Conservation (phyloP, 768 basidiomycete genomes). For the Butyriboletus loyo region DNA sequence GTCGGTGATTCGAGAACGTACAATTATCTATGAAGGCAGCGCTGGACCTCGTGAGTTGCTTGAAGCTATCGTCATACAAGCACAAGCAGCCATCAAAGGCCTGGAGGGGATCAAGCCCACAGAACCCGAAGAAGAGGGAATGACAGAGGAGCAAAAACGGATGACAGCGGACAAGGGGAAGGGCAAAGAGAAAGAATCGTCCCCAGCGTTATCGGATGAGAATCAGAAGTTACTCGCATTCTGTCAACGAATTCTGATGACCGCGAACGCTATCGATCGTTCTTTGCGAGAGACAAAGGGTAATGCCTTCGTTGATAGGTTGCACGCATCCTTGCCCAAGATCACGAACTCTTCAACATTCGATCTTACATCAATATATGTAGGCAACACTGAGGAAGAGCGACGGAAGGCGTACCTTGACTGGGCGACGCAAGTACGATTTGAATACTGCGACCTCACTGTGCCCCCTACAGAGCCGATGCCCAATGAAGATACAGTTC, state of each 20-base stretch:
- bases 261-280: slow-evolving; percentile 82
- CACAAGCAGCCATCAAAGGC: slow-evolving; percentile 87
- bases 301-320: slow-evolving; percentile 74
- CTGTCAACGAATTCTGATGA: slow-evolving; percentile 81
- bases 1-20: slow-evolving; percentile 68
- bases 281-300: slow-evolving; percentile 90
- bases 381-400: slow-evolving; percentile 63
- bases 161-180: slow-evolving; percentile 72
- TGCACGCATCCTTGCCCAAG: slow-evolving; percentile 74
- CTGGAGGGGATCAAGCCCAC: slow-evolving; percentile 60
- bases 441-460: slow-evolving; percentile 89
- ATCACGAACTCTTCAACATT: slow-evolving; percentile 54
- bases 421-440: slow-evolving; percentile 79
- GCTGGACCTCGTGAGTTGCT: slow-evolving; percentile 88
- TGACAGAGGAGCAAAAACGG: slow-evolving; percentile 89
- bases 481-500: slow-evolving; percentile 49
- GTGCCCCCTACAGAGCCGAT: slow-evolving; percentile 35
- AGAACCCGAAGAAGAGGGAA: slow-evolving; percentile 52
- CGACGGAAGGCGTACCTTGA: slow-evolving; percentile 69
- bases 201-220: slow-evolving; percentile 56
- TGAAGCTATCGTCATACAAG: slow-evolving; percentile 90
- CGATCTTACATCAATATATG: slow-evolving; percentile 33
- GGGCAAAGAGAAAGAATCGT: slow-evolving; percentile 48
- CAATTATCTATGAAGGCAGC: slow-evolving; percentile 86
- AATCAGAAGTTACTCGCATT: slow-evolving; percentile 76